Conservation (phyloP, 2,329 filamentous ascomycete genomes). For the Paraconiothyrium brasiliense region DNA sequence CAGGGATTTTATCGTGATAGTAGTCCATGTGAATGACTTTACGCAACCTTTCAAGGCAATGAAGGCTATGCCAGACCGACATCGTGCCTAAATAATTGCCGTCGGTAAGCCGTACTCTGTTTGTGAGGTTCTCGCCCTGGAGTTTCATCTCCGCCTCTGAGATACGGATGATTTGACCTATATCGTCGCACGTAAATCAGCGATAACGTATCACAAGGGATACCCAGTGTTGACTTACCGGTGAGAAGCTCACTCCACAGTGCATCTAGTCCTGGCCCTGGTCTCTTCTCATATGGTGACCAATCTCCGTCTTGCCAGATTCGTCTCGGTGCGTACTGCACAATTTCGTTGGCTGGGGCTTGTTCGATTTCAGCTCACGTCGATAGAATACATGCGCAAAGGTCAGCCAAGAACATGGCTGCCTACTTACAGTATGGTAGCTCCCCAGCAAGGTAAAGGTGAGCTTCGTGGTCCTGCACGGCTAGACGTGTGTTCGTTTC, state of each 20-base stretch:
- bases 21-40: constrained; percentile 14
- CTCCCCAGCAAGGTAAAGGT: background rate
- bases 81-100: constrained; percentile 13
- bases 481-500: constrained; percentile 12
- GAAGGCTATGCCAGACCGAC: constrained; percentile 16
- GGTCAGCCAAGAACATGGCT: background rate
- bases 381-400: background rate
- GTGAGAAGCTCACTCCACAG: constrained; percentile 13
- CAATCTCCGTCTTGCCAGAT: constrained; percentile 18
- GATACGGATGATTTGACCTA: constrained; percentile 15
- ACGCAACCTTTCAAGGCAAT: constrained; percentile 13
- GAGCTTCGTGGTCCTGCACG: background rate
- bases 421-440: constrained; percentile 12
- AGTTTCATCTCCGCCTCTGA: constrained; percentile 10
- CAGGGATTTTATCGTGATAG: constrained; percentile 3
- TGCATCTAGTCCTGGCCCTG: constrained; percentile 10
- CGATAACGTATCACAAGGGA: no score
- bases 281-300: constrained; percentile 8
- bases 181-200: background rate
- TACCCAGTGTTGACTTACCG: background rate
- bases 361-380: background rate
- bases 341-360: constrained; percentile 10
- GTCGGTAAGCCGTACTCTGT: constrained; percentile 8
- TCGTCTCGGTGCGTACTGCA: constrained; percentile 3
- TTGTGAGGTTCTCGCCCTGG: constrained; percentile 11